Conservation (phyloP, 176 grass and related monocot species). For the Areca catechu region DNA sequence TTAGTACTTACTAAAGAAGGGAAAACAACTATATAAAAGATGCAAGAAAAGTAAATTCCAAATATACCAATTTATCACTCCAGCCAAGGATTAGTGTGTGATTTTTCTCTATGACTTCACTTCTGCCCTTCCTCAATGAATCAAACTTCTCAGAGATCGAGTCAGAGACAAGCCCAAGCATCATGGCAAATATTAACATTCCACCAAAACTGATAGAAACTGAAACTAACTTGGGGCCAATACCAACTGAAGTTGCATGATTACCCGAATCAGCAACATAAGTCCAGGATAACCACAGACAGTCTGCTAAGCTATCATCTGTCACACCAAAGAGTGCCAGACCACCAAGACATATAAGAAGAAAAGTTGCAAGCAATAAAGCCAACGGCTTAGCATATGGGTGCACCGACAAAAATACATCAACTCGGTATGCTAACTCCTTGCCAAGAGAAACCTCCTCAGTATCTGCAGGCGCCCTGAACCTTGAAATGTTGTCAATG, state of each 20-base stretch:
- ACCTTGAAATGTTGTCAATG: conserved; percentile 30
- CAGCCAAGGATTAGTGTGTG: conserved; percentile 69
- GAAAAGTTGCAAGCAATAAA: conserved; percentile 51
- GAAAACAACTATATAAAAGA: no score
- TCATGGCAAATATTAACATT: conserved; percentile 77
- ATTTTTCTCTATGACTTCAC: conserved; percentile 56
- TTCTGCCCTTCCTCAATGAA: conserved; percentile 72
- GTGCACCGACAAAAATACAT: conserved; percentile 60
- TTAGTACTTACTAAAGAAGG: no score
- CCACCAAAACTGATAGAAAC: conserved; percentile 70
- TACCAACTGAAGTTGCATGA: conserved; percentile 41
- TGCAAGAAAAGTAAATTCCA: neutral
- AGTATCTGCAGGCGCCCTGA: conserved; percentile 27
- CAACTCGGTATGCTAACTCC: conserved; percentile 52
- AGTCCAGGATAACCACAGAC: conserved; percentile 65
- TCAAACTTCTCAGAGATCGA: conserved; percentile 79
- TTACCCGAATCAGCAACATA: conserved; percentile 72
- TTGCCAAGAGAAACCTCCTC: conserved; percentile 58
- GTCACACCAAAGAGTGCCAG: conserved; percentile 58
- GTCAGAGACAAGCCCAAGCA: conserved; percentile 76
- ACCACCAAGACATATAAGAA: conserved; percentile 57
- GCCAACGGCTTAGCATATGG: conserved; percentile 66
- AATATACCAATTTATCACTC: conserved; percentile 66
- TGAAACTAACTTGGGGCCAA: conserved; percentile 68
- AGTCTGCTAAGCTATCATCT: conserved; percentile 50